Conservation (phyloP, 441 rosid genomes). For the Omphalea diandra region DNA sequence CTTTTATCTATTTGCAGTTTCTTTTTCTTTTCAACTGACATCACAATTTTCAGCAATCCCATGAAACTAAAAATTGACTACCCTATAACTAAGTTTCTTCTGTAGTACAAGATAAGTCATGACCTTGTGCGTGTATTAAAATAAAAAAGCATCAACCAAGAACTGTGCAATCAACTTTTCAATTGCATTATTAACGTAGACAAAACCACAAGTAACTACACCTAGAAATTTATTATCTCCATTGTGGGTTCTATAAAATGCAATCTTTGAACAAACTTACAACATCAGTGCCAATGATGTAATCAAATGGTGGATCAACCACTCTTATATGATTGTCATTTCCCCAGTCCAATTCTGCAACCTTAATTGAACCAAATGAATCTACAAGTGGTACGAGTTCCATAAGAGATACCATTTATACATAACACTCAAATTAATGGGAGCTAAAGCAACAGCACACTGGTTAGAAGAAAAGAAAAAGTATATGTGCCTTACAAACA, state of each 20-base stretch:
- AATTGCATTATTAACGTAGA: not conserved
- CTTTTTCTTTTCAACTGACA: not conserved
- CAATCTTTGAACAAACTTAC: conserved; percentile 45
- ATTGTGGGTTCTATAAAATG: conserved; percentile 6
- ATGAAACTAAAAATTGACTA: not conserved
- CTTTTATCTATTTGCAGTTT: not conserved
- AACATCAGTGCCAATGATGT: conserved; percentile 88
- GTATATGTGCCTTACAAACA: not conserved
- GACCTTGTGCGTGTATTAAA: not conserved
- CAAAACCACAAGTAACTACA: not conserved
- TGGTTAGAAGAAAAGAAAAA: conserved; percentile 4
- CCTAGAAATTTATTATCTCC: not conserved
- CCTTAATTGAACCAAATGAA: conserved; percentile 84
- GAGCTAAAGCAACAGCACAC: not conserved
- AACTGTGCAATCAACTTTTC: not conserved
- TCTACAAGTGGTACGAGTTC: conserved; percentile 39
- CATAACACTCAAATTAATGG: conserved; percentile 4
- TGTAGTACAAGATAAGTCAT: not conserved
- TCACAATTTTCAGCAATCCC: not conserved
- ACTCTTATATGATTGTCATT: conserved; percentile 70
- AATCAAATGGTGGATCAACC: conserved; percentile 82
- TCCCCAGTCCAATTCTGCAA: conserved; percentile 89
- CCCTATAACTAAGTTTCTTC: not conserved
- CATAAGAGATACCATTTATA: conserved; percentile 15
- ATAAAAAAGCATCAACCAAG: not conserved